Percentiles rank a stretch among this genome's conserved stretches.
Evolutionary conservation across 768 basidiomycete species (phyloP).

Genomic region (Boletus eberwhitei): DNA sequence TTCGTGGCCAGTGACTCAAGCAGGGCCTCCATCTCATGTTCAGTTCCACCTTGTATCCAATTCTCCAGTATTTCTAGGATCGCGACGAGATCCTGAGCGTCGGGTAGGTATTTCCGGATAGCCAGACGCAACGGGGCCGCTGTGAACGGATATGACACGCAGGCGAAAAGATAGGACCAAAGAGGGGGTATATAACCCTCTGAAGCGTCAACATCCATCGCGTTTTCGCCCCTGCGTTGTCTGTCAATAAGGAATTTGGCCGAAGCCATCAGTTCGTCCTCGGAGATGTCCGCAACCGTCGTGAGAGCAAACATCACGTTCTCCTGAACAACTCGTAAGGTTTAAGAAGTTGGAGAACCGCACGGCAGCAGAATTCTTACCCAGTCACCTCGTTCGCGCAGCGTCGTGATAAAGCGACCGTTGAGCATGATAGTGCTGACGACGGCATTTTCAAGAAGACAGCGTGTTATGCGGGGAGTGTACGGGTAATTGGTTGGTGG

Average conservation of each 20-base stretch:
- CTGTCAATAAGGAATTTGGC: constrained; percentile 43
- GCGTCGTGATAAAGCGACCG: constrained; percentile 51
- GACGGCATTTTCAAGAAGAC: constrained; percentile 54
- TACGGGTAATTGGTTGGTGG: constrained; percentile 40
- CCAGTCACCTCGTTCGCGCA: constrained; percentile 65
- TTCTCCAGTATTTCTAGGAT: constrained; percentile 37
- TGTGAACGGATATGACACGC: constrained; percentile 41
- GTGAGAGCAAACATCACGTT: constrained; percentile 50
- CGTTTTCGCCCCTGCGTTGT: constrained; percentile 29
- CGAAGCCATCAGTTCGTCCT: constrained; percentile 56
- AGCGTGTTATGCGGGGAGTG: constrained; percentile 52
- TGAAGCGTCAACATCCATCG: constrained; percentile 38
- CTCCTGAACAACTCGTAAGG: constrained; percentile 19
- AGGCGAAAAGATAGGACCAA: constrained; percentile 35
- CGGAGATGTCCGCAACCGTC: constrained; percentile 59
- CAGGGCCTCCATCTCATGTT: constrained; percentile 18
- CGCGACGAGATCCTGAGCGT: constrained; percentile 37
- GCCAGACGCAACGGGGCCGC: constrained; percentile 40
- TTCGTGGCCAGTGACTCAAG: constrained; percentile 23
- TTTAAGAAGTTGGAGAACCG: neutral
- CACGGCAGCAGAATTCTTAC: constrained; percentile 33
- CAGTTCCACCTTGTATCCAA: constrained; percentile 38
- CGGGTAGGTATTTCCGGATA: constrained; percentile 38
- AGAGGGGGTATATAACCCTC: constrained; percentile 32
- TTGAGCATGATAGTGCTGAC: constrained; percentile 63